A percentile compares a stretch with the other conserved stretches of the same genome.
phyloP scores from a whole-genome alignment of 192 early-diverging fungal species.

The Pecoramyces ruminantium region DNA sequence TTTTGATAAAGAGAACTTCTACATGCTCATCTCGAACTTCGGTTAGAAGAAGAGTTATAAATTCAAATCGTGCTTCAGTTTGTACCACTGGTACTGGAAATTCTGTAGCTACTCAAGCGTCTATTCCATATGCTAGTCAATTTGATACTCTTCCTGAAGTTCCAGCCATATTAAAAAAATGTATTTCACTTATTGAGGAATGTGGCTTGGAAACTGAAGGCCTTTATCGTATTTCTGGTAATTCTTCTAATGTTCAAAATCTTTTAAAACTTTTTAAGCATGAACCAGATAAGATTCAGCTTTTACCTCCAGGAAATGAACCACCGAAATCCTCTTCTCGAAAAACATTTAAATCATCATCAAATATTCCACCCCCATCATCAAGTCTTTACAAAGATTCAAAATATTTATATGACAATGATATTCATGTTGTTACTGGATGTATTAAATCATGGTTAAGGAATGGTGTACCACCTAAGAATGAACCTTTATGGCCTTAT shows the following conservation, averaged over 20 bases:
- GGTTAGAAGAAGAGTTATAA: conserved; percentile 15
- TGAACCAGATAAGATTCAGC: conserved; percentile 17
- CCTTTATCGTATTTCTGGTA: conserved; percentile 29
- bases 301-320: conserved; percentile 9
- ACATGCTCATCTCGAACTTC: conserved; percentile 14
- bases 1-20: conserved; percentile 7
- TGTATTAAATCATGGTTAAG: conserved; percentile 27
- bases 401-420: conserved; percentile 25
- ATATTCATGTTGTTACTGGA: conserved; percentile 29
- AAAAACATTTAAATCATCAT: background rate
- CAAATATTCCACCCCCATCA: background rate
- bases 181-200: conserved; percentile 24
- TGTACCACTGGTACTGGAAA: conserved; percentile 8
- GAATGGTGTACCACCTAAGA: conserved; percentile 19
- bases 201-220: conserved; percentile 31
- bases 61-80: conserved; percentile 6
- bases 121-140: conserved; percentile 2
- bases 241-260: conserved; percentile 14
- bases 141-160: conserved; percentile 13
- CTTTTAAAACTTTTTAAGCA: conserved; percentile 16
- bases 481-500: conserved; percentile 20
- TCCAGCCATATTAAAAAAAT: conserved; percentile 21
- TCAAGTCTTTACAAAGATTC: background rate
- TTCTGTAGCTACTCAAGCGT: conserved; percentile 12
- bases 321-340: conserved; percentile 4